phyloP scores from a whole-genome alignment of 2,329 filamentous ascomycete species.

The Fusarium cyanostomum region DNA sequence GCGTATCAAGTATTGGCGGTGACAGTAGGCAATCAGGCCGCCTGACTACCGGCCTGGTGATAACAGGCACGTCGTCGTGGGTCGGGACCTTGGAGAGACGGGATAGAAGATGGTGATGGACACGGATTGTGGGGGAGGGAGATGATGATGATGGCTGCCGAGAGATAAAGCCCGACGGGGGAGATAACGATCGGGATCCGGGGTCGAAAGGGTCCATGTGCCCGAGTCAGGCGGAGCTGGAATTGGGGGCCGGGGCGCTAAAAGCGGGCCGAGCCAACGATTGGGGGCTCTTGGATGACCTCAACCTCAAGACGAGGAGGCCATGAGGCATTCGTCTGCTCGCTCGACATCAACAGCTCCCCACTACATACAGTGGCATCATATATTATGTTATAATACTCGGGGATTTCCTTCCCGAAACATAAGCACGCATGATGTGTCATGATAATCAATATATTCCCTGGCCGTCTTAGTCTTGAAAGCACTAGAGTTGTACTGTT shows the following conservation, averaged over 20 bases:
- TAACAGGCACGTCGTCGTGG: not conserved
- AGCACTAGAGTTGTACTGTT: not conserved
- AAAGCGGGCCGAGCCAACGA: conserved; percentile 11
- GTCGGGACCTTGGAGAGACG: conserved; percentile 1
- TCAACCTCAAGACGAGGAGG: not conserved
- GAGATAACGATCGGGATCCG: conserved; percentile 9
- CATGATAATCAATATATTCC: not conserved
- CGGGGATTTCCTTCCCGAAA: not conserved
- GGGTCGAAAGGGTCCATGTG: conserved; percentile 29
- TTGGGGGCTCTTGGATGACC: not conserved
- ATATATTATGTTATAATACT: not conserved
- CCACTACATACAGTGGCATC: too few relatives aligned
- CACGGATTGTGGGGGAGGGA: conserved; percentile 14
- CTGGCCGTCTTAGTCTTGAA: not conserved
- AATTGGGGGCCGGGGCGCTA: conserved; percentile 2
- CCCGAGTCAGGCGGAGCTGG: conserved; percentile 32
- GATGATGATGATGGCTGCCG: conserved; percentile 25
- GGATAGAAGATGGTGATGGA: conserved; percentile 6
- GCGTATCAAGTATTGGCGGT: not conserved
- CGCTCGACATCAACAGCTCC: too few relatives aligned
- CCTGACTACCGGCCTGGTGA: conserved; percentile 17
- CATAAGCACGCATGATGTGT: not conserved
- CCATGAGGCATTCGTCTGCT: too few relatives aligned
- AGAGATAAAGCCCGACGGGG: conserved; percentile 30
- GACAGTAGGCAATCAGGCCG: conserved; percentile 1